Evolutionary conservation across 2,329 filamentous ascomycete genomes (phyloP).

Genomic region (Fusarium oligoseptatum): DNA sequence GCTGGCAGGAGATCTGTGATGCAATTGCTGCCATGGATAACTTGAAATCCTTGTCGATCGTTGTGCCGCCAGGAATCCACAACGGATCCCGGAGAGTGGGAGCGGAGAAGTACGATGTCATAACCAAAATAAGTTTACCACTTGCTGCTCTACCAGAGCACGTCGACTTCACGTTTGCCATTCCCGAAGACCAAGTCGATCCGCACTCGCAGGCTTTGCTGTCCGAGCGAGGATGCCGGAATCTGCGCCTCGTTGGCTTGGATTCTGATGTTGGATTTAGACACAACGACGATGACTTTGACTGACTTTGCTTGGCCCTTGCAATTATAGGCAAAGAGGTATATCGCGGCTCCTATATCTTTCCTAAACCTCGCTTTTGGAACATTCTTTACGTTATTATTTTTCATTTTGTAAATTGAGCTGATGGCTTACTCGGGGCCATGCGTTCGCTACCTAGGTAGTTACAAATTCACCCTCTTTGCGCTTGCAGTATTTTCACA

Average conservation of each 20-base stretch:
- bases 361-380: background rate
- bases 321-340: background rate
- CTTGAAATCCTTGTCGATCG: background rate
- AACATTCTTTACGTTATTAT: background rate
- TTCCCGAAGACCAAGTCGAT: background rate
- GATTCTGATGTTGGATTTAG: background rate
- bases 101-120: background rate
- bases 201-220: background rate
- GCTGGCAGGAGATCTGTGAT: background rate
- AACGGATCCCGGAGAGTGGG: background rate
- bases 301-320: background rate
- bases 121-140: background rate
- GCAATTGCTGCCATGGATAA: background rate
- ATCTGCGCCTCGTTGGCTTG: background rate
- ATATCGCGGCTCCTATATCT: background rate
- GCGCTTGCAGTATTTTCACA: too few relatives aligned
- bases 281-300: background rate
- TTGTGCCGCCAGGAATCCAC: background rate
- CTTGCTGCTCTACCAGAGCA: background rate
- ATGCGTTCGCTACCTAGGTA: too few relatives aligned
- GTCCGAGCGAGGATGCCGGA: background rate
- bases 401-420: too few relatives aligned
- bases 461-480: too few relatives aligned
- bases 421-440: too few relatives aligned
- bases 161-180: background rate